These are phyloP conservation scores for Vitis cinerea DNA, from an alignment of 164 flowering plant species.

Conservation along the genomic window DNA sequence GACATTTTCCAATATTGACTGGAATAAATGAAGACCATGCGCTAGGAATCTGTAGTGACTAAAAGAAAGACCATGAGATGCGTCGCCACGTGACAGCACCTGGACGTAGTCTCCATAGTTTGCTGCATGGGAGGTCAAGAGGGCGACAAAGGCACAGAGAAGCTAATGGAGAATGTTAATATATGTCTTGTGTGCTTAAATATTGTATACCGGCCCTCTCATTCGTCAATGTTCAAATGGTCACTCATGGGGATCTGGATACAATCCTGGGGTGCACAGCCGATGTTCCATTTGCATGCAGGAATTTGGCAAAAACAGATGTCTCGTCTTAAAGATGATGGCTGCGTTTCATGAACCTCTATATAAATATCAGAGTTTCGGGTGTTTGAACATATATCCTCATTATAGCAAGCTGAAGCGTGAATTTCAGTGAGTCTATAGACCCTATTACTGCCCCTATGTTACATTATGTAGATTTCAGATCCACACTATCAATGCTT, in stretches of 20 bases:
- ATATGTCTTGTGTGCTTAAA: conserved; percentile 86
- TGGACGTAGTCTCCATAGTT: too few relatives aligned
- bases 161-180: too few relatives aligned
- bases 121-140: too few relatives aligned
- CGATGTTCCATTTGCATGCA: conserved; percentile 93
- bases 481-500: too few relatives aligned
- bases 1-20: too few relatives aligned
- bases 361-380: conserved; percentile 83
- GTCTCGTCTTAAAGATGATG: conserved; percentile 86
- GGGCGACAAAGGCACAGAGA: too few relatives aligned
- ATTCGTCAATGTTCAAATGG: conserved; percentile 98
- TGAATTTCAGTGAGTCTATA: conserved; percentile 66
- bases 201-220: conserved; percentile 96
- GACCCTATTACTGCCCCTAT: conserved; percentile 91
- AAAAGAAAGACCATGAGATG: too few relatives aligned
- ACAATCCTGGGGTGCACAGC: conserved; percentile 89
- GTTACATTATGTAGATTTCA: conserved; percentile 23
- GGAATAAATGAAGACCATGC: too few relatives aligned
- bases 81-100: too few relatives aligned
- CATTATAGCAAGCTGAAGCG: conserved; percentile 95
- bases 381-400: conserved; percentile 79
- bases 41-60: too few relatives aligned
- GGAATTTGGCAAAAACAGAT: conserved; percentile 91
- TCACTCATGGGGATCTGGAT: conserved; percentile 83
- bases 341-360: conserved; percentile 94